A percentile compares a stretch with the other conserved stretches of the same genome.
Evolutionary conservation across 2,329 filamentous ascomycete genomes (phyloP).

Genomic region (Claviceps maximensis): DNA sequence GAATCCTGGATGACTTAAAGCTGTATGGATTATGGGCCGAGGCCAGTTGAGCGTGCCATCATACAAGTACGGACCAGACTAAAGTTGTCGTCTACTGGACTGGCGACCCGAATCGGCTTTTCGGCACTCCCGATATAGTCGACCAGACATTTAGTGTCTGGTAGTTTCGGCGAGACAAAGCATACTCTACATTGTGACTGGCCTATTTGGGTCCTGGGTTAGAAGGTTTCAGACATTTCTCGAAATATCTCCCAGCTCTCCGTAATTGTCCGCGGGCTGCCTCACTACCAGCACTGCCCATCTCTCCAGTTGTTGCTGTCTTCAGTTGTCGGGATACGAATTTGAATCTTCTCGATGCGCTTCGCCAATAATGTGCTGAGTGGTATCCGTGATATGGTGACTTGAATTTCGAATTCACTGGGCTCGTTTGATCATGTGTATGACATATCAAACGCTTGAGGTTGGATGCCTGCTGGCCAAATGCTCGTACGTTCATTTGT

Average conservation of each 20-base stretch:
- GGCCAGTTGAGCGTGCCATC: background rate
- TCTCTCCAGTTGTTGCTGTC: background rate
- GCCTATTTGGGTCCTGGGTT: background rate
- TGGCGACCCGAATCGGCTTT: background rate
- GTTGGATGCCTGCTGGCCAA: too few species aligned
- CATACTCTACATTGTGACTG: background rate
- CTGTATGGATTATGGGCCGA: background rate
- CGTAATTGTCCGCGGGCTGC: background rate
- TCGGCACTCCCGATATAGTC: slow-evolving; percentile 1
- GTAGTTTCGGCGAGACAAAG: background rate
- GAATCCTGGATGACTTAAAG: background rate
- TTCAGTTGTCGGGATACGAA: background rate
- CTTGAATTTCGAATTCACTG: background rate
- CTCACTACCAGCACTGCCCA: background rate
- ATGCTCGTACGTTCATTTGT: too few species aligned
- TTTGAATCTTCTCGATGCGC: background rate
- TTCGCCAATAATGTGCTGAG: background rate
- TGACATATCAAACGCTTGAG: background rate
- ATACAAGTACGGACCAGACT: background rate
- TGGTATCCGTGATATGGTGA: background rate
- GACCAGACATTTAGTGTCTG: background rate
- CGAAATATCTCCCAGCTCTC: background rate
- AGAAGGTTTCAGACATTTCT: background rate
- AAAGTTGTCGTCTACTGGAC: background rate
- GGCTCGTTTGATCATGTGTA: background rate